Percentiles rank a stretch among this genome's conserved stretches.
Conservation (phyloP, 305 asterid species). For the Petunia hybrid region DNA sequence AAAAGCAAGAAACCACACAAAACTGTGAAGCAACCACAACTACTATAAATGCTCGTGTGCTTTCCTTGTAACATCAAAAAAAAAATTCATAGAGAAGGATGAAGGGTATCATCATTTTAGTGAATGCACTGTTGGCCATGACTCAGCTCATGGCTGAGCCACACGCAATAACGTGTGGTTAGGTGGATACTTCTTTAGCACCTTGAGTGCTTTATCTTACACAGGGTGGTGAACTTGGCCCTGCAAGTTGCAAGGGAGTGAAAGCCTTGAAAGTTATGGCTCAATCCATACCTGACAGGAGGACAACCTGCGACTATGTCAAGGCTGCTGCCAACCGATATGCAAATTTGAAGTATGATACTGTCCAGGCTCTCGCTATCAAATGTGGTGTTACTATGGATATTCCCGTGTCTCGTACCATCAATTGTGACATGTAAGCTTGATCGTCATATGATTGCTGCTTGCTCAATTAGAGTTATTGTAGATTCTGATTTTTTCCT, state of each 20-base stretch:
- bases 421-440: no score
- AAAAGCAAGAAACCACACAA: no score
- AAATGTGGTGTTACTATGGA: constrained; percentile 34
- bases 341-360: constrained; percentile 31
- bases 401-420: no score
- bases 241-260: constrained; percentile 34
- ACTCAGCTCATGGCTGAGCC: constrained; percentile 30
- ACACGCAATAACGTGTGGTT: constrained; percentile 30
- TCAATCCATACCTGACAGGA: constrained; percentile 29
- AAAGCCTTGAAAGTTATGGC: constrained; percentile 20
- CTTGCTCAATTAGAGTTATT: no score
- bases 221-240: not conserved
- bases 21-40: no score
- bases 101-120: not conserved
- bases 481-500: no score
- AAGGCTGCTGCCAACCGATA: constrained; percentile 33
- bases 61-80: no score
- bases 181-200: constrained; percentile 36
- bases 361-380: constrained; percentile 37
- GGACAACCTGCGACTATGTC: constrained; percentile 30
- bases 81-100: not conserved
- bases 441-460: no score
- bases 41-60: no score
- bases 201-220: not conserved
- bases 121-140: constrained; percentile 32